Base-by-base conservation (phyloP, 305 asterid genomes). In the Fraxinus sp. region DNA sequence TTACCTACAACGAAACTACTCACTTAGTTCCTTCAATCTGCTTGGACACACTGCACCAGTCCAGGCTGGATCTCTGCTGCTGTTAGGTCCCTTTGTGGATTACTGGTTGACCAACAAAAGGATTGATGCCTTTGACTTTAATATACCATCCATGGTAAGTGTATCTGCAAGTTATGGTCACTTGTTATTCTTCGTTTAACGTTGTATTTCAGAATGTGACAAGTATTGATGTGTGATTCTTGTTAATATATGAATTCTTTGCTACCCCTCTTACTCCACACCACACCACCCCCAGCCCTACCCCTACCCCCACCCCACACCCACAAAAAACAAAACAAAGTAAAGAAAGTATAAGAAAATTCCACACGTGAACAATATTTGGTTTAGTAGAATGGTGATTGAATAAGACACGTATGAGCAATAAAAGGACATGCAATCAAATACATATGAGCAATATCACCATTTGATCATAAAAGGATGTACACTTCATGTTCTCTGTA, bases 21-120 rank as follows among this genome's bases (percentile, higher is more conserved):
- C 98, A 75, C 93, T 94, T 59, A 90, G 90, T 86, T 94, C 98
- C 79, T 92, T 92, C 92, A 94, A 92, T 87, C 93, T 94, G 70
- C 93, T 94, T 84, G 98, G 97, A 82, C 98, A 94, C 88, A 94
- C 97, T 64, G 98, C 98, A 59, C 98, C 98, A 46, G 93, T 83
- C 35, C 98, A 94, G 89, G 97, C 97, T 80, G 96, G 86, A 75
- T 86, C 97, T 24, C 86, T 94, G 83, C 89, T 94, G 86, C 77
- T 92, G 64, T 5, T 92, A 49, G 98, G 98, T 82, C 97, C 98
- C 24, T 86, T 94, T 84, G 81, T 92, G 85, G 98, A 94, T 88
- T 91, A 93, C 83, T 92, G 98, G 98, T 86, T 94, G 90, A 92
- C 97, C 30, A 82, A 85, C 89, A 91, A 88, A 89, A 90, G 97